These are phyloP conservation scores for Pichia rugopelliculosa DNA, from an alignment of 805 yeast species.

Conservation along the genomic window DNA sequence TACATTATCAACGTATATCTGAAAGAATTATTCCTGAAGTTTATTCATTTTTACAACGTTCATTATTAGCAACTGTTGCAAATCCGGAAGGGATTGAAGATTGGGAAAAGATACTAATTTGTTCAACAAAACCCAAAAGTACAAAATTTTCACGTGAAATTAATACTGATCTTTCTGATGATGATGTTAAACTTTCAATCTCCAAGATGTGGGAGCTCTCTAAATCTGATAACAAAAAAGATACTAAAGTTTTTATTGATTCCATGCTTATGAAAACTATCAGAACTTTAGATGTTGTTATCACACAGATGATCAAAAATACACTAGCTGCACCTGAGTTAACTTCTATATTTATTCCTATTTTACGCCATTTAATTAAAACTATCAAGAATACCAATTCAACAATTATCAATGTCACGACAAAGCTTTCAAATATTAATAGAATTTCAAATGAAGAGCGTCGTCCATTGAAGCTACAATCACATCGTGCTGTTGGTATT, in stretches of 20 bases:
- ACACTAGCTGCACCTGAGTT: constrained; percentile 56
- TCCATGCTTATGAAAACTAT: constrained; percentile 31
- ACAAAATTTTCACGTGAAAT: constrained; percentile 18
- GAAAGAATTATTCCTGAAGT: constrained; percentile 82
- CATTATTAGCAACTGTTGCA: constrained; percentile 39
- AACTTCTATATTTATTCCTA: constrained; percentile 36
- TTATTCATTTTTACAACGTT: constrained; percentile 46
- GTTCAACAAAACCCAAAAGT: constrained; percentile 9
- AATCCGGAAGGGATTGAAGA: constrained; percentile 21
- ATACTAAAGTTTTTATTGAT: constrained; percentile 16
- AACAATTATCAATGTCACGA: constrained; percentile 29
- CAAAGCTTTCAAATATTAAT: constrained; percentile 41
- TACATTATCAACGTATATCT: constrained; percentile 71
- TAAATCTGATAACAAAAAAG: constrained; percentile 2
- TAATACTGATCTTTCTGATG: constrained; percentile 12
- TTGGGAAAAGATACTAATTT: constrained; percentile 17
- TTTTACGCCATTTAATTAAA: constrained; percentile 35
- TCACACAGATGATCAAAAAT: constrained; percentile 48
- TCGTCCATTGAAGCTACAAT: constrained; percentile 70
- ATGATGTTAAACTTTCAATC: constrained; percentile 4
- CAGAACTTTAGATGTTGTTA: constrained; percentile 27
- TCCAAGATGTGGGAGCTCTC: constrained; percentile 7
- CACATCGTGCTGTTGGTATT: constrained; percentile 78
- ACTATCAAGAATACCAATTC: constrained; percentile 29
- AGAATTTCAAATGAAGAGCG: constrained; percentile 45